A percentile compares a stretch with the other conserved stretches of the same genome.
Conservation (phyloP, 495 filamentous ascomycete genomes). For the Tuber melanosporum region DNA sequence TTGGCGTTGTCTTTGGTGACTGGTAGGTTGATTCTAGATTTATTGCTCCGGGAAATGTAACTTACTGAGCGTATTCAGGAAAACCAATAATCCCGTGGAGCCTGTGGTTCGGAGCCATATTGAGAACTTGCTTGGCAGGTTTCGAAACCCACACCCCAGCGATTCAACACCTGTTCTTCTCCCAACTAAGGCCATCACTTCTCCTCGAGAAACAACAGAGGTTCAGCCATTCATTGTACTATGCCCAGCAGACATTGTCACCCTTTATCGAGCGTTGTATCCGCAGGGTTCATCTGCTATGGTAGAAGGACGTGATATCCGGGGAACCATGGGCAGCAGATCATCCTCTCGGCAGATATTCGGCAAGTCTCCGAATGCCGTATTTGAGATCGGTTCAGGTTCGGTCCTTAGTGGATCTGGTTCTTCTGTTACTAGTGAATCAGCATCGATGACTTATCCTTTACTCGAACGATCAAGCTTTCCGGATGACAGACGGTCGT, state of each 20-base stretch:
- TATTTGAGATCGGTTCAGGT: constrained; percentile 43
- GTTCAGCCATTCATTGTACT: constrained; percentile 67
- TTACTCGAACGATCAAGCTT: constrained; percentile 49
- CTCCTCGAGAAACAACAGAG: constrained; percentile 61
- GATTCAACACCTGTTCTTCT: constrained; percentile 56
- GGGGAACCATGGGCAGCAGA: constrained; percentile 31
- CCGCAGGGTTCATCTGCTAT: constrained; percentile 45
- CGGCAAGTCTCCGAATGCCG: constrained; percentile 38
- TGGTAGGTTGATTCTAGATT: constrained; percentile 26
- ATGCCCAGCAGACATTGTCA: constrained; percentile 65
- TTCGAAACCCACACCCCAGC: constrained; percentile 51
- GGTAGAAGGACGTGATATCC: constrained; percentile 39
- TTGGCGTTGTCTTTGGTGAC: constrained; percentile 34
- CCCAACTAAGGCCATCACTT: constrained; percentile 62
- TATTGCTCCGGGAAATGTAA: background rate
- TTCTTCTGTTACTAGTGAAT: constrained; percentile 63
- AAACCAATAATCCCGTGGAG: constrained; percentile 56
- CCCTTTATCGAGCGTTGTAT: constrained; percentile 64
- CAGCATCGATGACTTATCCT: constrained; percentile 58
- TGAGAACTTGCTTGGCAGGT: constrained; percentile 65
- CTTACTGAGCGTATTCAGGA: constrained; percentile 44
- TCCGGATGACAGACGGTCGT: constrained; percentile 40
- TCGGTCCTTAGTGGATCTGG: constrained; percentile 60
- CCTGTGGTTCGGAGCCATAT: constrained; percentile 65
- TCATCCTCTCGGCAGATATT: constrained; percentile 37